Conservation (phyloP, 2,329 filamentous ascomycete genomes). For the Aspergillus arachidicola region DNA sequence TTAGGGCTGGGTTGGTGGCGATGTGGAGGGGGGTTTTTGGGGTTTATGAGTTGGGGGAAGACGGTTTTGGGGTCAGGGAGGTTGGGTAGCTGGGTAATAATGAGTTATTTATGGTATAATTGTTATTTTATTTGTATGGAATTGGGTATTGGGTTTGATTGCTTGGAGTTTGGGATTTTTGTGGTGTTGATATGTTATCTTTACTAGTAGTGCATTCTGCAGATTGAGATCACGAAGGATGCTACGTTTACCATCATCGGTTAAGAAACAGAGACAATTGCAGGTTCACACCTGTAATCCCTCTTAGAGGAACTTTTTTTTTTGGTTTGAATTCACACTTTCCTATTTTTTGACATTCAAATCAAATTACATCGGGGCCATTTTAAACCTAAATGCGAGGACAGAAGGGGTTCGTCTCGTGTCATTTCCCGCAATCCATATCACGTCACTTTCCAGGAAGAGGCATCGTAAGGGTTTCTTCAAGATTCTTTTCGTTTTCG, state of each 20-base stretch:
- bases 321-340: slow-evolving; percentile 22
- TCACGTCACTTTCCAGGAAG: slow-evolving; percentile 8
- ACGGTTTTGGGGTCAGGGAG: not conserved
- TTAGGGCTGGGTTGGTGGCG: not conserved
- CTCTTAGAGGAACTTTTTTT: not conserved
- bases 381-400: slow-evolving; percentile 20
- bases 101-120: no score
- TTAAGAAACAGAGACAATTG: not conserved
- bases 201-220: not conserved
- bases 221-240: not conserved
- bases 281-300: not conserved
- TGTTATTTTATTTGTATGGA: no score
- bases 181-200: not conserved
- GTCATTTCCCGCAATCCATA: slow-evolving; percentile 13
- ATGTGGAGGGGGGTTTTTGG: slow-evolving; percentile 1
- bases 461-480: slow-evolving; percentile 9
- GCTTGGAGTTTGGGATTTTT: not conserved
- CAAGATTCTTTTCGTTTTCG: slow-evolving; percentile 7
- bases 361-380: slow-evolving; percentile 34
- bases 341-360: slow-evolving; percentile 34
- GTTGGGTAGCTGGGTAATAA: not conserved
- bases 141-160: not conserved
- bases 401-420: slow-evolving; percentile 12
- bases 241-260: not conserved
- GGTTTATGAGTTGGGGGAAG: not conserved